Evolutionary conservation across 371 early-diverging fungal genomes (phyloP).

Genomic region (Mortierella sp.): DNA sequence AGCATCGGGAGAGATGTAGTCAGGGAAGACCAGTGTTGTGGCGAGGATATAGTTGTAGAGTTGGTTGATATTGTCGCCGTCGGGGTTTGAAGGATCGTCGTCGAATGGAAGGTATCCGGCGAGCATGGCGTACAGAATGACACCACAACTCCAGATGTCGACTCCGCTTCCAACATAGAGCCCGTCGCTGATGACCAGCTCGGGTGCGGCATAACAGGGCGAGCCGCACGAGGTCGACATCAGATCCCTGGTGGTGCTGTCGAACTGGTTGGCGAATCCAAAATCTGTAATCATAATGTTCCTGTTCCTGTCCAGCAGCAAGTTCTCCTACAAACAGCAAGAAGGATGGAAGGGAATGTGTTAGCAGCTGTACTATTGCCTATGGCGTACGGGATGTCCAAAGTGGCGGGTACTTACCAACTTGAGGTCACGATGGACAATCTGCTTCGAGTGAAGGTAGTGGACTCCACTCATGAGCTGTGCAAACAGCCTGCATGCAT

Average conservation of each 20-base stretch:
- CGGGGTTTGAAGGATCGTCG: slow-evolving; percentile 98
- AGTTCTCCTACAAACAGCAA: slow-evolving; percentile 78
- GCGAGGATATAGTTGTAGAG: slow-evolving; percentile 96
- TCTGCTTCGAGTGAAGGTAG: slow-evolving; percentile 89
- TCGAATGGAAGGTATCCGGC: slow-evolving; percentile 99
- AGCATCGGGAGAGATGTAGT: slow-evolving; percentile 87
- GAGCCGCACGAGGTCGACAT: slow-evolving; percentile 95
- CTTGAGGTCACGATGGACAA: slow-evolving; percentile 97
- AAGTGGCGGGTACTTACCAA: slow-evolving; percentile 69
- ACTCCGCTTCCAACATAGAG: slow-evolving; percentile 96
- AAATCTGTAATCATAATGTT: slow-evolving; percentile 98
- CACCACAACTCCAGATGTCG: slow-evolving; percentile 97
- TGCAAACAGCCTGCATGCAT: slow-evolving; percentile 93
- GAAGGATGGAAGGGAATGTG: not conserved
- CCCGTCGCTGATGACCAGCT: slow-evolving; percentile 95
- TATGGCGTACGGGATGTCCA: not conserved
- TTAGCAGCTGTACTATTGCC: not conserved
- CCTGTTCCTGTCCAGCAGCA: slow-evolving; percentile 86
- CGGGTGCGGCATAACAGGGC: slow-evolving; percentile 98
- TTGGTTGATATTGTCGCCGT: slow-evolving; percentile 96
- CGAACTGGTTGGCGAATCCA: slow-evolving; percentile 97
- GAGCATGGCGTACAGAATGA: slow-evolving; percentile 96
- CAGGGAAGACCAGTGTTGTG: slow-evolving; percentile 92
- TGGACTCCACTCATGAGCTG: slow-evolving; percentile 93
- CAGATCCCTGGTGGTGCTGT: slow-evolving; percentile 74